Base-by-base conservation (phyloP, 2,329 filamentous ascomycete genomes). In the Calonectria pauciramosa region DNA sequence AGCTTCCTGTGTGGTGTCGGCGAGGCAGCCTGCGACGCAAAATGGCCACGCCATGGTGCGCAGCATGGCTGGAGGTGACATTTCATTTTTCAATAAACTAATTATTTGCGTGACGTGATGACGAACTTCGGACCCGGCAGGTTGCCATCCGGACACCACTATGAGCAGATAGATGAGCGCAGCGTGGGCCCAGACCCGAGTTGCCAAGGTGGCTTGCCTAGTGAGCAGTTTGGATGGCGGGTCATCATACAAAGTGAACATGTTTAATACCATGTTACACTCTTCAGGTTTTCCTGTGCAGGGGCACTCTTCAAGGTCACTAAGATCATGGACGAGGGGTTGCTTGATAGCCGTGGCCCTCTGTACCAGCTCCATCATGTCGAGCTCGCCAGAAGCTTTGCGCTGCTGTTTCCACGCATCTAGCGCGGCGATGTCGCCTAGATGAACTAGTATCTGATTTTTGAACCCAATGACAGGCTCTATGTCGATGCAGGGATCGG, bases 21-120 rank as follows among this genome's bases (percentile, higher is more conserved):
- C 73, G 1, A 77, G 41, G 16, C 76, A 75, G 0, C 70, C 70
- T 4, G 65, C 66, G 0, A 77, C 36, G 13, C 75, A 75, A 20
- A 77, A 66, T 2, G 76, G 76, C 73, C 75, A 77, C 0, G 65
- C 51, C 3, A 74, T 7, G 0, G 68, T 20, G 30, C 65, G 28
- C 23, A 77, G 2, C 63, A 54, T 67, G 11, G 60, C 56, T 2
- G 72, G 44, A 0, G 13, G 41, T 0, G 4, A 14, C 9, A 72
- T 2, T 4, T 14, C 9, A 28, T 38, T 36, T 5, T 44, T 7
- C 0, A 77, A 8, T 0, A 73, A 7, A 0, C 26, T 16, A 0
- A 77, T 7, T 5, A 51, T 70, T 0, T 20, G 7, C 0, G 47
- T 32, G 2, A 72, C 70, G 2, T 59, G 23, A 0, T 76, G 56